Evolutionary conservation across 352 stramenopile genomes (phyloP).

Genomic region (Pythium grandisporangium): DNA sequence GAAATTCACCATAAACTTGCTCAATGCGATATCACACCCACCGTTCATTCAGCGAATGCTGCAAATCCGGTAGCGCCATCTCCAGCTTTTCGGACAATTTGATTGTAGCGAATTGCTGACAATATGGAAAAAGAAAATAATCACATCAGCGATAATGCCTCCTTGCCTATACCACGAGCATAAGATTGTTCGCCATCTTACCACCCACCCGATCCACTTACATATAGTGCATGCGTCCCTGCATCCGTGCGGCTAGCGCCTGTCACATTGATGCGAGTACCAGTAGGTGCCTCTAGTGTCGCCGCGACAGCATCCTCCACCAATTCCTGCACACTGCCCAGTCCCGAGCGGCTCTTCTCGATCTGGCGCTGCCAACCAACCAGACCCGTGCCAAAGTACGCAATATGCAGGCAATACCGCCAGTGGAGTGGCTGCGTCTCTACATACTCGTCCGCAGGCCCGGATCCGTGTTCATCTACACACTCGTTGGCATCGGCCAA

Average conservation of each 20-base stretch:
- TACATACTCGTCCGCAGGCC: neutral
- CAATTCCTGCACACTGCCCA: conserved; percentile 70
- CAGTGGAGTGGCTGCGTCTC: neutral
- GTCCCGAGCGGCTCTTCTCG: conserved; percentile 31
- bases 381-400: conserved; percentile 67
- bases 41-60: conserved; percentile 43
- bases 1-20: too few species aligned
- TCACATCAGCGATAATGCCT: conserved; percentile 5
- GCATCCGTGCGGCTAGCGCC: conserved; percentile 78
- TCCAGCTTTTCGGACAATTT: conserved; percentile 28
- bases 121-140: too few species aligned
- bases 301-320: conserved; percentile 62
- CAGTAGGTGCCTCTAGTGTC: conserved; percentile 22
- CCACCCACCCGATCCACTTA: conserved; percentile 20
- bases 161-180: neutral
- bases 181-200: too few species aligned
- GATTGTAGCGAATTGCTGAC: conserved; percentile 85
- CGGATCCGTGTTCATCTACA: neutral
- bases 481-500: conserved; percentile 2
- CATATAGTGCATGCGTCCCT: conserved; percentile 77
- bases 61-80: conserved; percentile 31
- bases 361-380: conserved; percentile 76
- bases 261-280: conserved; percentile 68
- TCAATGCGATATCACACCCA: conserved; percentile 11
- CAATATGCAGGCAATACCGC: conserved; percentile 66